Base-by-base conservation (phyloP, 805 yeast species). In the Myxozyma mucilagina region DNA sequence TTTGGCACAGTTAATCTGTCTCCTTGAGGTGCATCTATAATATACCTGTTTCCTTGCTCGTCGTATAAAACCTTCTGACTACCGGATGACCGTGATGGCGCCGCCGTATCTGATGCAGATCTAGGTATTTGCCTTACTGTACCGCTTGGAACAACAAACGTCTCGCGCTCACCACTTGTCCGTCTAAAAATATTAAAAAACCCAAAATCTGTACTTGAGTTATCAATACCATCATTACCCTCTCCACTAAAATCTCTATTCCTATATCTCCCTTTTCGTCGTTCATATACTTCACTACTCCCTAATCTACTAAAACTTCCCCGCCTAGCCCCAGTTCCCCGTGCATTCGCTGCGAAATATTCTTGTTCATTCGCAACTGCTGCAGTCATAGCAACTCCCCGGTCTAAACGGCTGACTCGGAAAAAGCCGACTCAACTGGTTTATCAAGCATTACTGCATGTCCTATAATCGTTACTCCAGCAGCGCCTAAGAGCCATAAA, bases 371-470 rank as follows among this genome's bases (percentile, higher is more conserved):
- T 7, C n/a, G 47, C n/a, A 39, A 35, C 24, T 20, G 54, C 35
- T 8, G 16, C 42, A 32, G 38, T 16, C n/a, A 36, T 31, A 11
- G 9, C 36, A 31, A 29, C 34, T 51, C 59, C 51, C 59, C 55
- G 51, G 50, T 55, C 63, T 70, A 79, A 55, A 78, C 82, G 51
- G 71, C 60, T 60, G 87, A 90, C 73, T 90, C 97, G 72, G 91
- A 94, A 72, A 93, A 94, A 18, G 93, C 92, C 42, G 93, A 86
- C 77, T 94, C 98, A 63, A 92, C 86, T 20, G 99, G 99, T 77
- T 93, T 94, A 72, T 94, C 98, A 83, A 94, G 80, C 65, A 93
- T 79, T 2, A 92, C 80, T 49, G 97, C 99, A 75, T 94, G 99
- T 2, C 90, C 82, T 50, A 91, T 77, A 44, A 93, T 89, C 41